Percentiles rank a stretch among this genome's conserved stretches.
These are phyloP conservation scores for Jamesozyma gamospora DNA, from an alignment of 805 yeast genomes.

Conservation along the genomic window DNA sequence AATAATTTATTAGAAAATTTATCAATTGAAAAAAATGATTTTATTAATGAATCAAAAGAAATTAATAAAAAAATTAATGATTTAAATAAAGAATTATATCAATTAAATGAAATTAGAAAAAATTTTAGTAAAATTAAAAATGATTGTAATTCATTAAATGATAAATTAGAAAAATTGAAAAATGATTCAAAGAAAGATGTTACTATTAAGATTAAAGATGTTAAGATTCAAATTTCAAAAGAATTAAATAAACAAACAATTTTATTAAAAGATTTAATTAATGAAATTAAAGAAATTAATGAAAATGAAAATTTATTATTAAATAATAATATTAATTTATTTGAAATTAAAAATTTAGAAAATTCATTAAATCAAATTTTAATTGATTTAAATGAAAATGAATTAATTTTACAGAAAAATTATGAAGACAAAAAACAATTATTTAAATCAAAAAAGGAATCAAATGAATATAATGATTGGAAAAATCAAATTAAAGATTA, in stretches of 20 bases:
- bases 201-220: constrained; percentile 30
- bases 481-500: constrained; percentile 27
- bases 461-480: constrained; percentile 22
- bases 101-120: constrained; percentile 15
- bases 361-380: constrained; percentile 25
- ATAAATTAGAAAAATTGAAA: constrained; percentile 28
- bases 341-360: constrained; percentile 36
- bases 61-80: constrained; percentile 2
- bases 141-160: constrained; percentile 23
- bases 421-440: constrained; percentile 24
- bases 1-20: constrained; percentile 8
- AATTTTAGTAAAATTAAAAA: constrained; percentile 16
- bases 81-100: constrained; percentile 3
- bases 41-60: constrained; percentile 10
- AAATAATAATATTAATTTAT: constrained; percentile 18
- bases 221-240: constrained; percentile 24
- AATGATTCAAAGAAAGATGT: constrained; percentile 35
- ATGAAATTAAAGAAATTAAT: constrained; percentile 20
- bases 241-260: constrained; percentile 17
- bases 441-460: constrained; percentile 19
- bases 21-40: constrained; percentile 8
- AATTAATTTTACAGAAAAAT: constrained; percentile 18
- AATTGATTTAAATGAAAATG: constrained; percentile 23
- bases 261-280: constrained; percentile 15
- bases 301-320: constrained; percentile 19